phyloP scores from a whole-genome alignment of 2,329 filamentous ascomycete species.

The Aureobasidium sp. region DNA sequence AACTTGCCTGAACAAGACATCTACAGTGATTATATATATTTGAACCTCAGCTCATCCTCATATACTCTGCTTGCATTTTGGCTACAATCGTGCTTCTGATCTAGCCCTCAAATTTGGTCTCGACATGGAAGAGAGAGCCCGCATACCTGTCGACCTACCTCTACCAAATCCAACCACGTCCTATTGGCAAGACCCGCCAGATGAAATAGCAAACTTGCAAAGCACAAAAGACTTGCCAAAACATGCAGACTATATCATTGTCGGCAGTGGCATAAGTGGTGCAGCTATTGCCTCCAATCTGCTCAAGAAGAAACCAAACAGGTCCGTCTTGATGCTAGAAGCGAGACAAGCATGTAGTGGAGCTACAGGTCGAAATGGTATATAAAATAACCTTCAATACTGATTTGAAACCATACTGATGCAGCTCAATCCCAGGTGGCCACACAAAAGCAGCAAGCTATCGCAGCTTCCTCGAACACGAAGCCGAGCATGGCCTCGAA shows the following conservation, averaged over 20 bases:
- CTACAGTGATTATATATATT: background rate
- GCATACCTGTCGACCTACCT: conserved; percentile 24
- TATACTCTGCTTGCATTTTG: too few relatives aligned
- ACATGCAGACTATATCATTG: conserved; percentile 31
- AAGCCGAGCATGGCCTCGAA: conserved; percentile 38
- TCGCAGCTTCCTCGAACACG: conserved; percentile 46
- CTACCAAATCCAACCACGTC: conserved; percentile 30
- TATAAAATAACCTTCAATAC: background rate
- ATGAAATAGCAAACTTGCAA: conserved; percentile 29
- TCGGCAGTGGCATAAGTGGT: conserved; percentile 37
- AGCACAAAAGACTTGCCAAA: conserved; percentile 22
- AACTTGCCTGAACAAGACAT: background rate
- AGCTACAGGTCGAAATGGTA: conserved; percentile 36
- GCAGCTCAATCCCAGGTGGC: conserved; percentile 26
- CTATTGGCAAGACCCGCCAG: conserved; percentile 37
- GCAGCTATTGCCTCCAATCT: conserved; percentile 33
- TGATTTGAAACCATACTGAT: background rate
- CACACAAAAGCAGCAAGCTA: conserved; percentile 47
- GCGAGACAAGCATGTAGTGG: conserved; percentile 34
- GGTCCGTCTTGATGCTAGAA: conserved; percentile 33
- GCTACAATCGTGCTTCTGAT: too few relatives aligned
- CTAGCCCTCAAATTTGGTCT: too few relatives aligned
- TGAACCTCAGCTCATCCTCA: background rate
- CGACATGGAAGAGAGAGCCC: conserved; percentile 16
- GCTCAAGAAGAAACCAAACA: conserved; percentile 21